A percentile compares a stretch with the other conserved stretches of the same genome.
phyloP scores from a whole-genome alignment of 805 yeast species.

The Wickerhamiella parazyma region DNA sequence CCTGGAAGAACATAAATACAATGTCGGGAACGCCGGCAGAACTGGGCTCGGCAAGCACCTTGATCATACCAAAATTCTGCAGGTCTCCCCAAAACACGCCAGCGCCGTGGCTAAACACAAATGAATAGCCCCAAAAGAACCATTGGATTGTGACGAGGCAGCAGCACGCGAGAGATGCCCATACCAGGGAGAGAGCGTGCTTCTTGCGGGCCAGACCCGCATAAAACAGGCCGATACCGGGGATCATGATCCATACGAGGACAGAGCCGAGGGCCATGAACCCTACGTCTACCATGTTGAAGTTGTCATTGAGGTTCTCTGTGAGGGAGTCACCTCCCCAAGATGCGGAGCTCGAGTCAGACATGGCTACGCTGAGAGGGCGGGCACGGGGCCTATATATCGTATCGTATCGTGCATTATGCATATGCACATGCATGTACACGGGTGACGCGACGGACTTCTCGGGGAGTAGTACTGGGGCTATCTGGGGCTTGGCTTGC shows the following conservation, averaged over 20 bases:
- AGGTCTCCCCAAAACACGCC: slow-evolving; percentile 69
- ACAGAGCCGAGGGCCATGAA: slow-evolving; percentile 71
- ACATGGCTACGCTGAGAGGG: not conserved
- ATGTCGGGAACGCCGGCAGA: slow-evolving; percentile 76
- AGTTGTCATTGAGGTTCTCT: slow-evolving; percentile 56
- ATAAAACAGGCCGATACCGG: slow-evolving; percentile 87
- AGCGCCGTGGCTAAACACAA: slow-evolving; percentile 62
- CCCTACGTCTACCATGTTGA: slow-evolving; percentile 53
- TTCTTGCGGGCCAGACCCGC: slow-evolving; percentile 90
- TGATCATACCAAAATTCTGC: slow-evolving; percentile 63
- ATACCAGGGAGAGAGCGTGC: slow-evolving; percentile 84
- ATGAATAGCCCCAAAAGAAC: slow-evolving; percentile 97
- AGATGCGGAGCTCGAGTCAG: slow-evolving; percentile 4
- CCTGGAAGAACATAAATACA: slow-evolving; percentile 80
- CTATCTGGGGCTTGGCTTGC: too few species aligned
- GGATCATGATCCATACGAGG: slow-evolving; percentile 91
- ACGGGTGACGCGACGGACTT: not conserved
- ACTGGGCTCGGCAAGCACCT: slow-evolving; percentile 71
- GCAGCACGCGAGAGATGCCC: slow-evolving; percentile 88
- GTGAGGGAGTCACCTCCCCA: slow-evolving; percentile 74
- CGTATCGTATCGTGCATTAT: not conserved
- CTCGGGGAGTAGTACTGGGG: too few species aligned
- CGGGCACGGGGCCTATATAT: not conserved
- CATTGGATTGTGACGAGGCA: slow-evolving; percentile 82
- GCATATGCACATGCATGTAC: not conserved